These are phyloP conservation scores for Vicia faba DNA, from an alignment of 306 rosid species.

Conservation along the genomic window DNA sequence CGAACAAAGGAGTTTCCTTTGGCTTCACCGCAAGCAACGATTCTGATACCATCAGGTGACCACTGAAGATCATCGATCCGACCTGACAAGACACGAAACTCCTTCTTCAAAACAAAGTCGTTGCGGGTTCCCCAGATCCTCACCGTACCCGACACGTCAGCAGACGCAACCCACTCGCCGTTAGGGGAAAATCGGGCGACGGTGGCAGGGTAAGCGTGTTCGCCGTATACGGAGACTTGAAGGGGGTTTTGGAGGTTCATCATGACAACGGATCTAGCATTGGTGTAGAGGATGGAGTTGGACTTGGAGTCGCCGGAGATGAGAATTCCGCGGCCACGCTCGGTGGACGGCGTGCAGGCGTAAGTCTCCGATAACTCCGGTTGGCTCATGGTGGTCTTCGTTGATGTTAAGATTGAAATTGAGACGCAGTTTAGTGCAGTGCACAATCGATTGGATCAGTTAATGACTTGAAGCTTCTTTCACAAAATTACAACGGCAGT, in stretches of 20 bases:
- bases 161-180: constrained; percentile 93
- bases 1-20: constrained; percentile 90
- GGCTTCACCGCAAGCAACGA: constrained; percentile 92
- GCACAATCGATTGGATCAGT: too few relatives aligned
- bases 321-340: constrained; percentile 93
- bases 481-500: too few relatives aligned
- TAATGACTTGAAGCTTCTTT: too few relatives aligned
- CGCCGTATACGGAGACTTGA: constrained; percentile 76
- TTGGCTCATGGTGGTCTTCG: background rate
- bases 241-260: constrained; percentile 82
- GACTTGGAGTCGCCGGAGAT: constrained; percentile 86
- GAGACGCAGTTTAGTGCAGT: too few relatives aligned
- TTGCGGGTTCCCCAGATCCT: constrained; percentile 93
- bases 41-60: constrained; percentile 90
- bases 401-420: too few relatives aligned
- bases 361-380: constrained; percentile 67
- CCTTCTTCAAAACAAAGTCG: constrained; percentile 84
- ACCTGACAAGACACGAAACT: constrained; percentile 79
- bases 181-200: constrained; percentile 92
- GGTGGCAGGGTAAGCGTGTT: constrained; percentile 84
- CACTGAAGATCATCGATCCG: constrained; percentile 98
- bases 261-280: constrained; percentile 82
- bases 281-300: constrained; percentile 65
- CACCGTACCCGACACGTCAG: constrained; percentile 79
- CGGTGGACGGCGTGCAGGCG: constrained; percentile 75